Evolutionary conservation across 257 asterid genomes (phyloP).

Genomic region (Prunella vulgaris): DNA sequence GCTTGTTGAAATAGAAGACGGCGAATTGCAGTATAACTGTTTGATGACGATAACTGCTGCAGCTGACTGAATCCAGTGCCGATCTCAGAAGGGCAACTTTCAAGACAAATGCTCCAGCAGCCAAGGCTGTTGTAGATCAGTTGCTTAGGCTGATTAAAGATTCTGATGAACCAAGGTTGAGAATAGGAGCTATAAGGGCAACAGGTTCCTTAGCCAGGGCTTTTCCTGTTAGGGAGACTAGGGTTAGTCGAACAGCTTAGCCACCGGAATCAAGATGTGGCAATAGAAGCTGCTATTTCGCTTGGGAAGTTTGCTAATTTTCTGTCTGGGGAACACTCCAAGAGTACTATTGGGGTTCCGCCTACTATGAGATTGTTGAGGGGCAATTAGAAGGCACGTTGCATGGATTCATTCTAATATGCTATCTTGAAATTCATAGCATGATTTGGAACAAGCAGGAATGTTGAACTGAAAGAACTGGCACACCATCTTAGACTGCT

Average conservation of each 20-base stretch:
- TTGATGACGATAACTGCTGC: constrained; percentile 67
- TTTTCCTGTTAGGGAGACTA: constrained; percentile 69
- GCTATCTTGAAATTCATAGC: constrained; percentile 67
- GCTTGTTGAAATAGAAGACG: constrained; percentile 63
- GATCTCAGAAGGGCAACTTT: constrained; percentile 67
- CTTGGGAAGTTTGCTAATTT: constrained; percentile 70
- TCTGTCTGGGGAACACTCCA: constrained; percentile 56
- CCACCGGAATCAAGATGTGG: constrained; percentile 49
- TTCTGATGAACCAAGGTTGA: constrained; percentile 33
- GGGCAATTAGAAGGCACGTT: constrained; percentile 45
- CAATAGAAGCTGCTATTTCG: constrained; percentile 59
- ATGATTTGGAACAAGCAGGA: constrained; percentile 58
- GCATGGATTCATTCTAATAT: constrained; percentile 50
- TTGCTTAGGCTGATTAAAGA: constrained; percentile 51
- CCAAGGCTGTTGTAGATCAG: constrained; percentile 77
- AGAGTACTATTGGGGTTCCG: constrained; percentile 60
- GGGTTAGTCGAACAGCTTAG: constrained; percentile 67
- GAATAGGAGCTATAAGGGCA: constrained; percentile 48
- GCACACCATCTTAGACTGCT: constrained; percentile 62
- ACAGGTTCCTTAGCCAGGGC: constrained; percentile 67
- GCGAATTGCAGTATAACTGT: constrained; percentile 63
- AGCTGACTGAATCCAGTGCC: constrained; percentile 68
- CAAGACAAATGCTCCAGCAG: constrained; percentile 69
- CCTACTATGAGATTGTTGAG: constrained; percentile 48
- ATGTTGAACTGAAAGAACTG: constrained; percentile 45